Percentiles rank a stretch among this genome's conserved stretches.
Evolutionary conservation across 345 rosid genomes (phyloP).

Genomic region (Eutrema yunnanense): DNA sequence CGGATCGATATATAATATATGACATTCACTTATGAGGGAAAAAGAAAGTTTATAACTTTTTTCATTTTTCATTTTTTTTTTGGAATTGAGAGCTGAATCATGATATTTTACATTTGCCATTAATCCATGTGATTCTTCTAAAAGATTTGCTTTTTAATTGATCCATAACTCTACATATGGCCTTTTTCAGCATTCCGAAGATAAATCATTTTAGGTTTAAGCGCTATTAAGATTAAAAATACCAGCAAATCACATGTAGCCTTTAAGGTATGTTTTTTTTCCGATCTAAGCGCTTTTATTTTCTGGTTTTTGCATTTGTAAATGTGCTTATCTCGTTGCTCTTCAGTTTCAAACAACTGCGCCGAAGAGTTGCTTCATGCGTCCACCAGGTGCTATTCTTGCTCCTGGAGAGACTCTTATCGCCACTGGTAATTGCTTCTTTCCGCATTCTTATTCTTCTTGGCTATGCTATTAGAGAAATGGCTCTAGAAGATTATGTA

Average conservation of each 20-base stretch:
- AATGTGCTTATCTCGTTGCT: neutral
- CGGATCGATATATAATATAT: too few relatives aligned
- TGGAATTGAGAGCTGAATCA: too few relatives aligned
- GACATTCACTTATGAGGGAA: too few relatives aligned
- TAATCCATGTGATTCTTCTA: neutral
- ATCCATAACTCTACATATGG: neutral
- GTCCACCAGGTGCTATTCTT: constrained; percentile 96
- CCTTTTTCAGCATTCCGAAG: neutral
- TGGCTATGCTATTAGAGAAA: neutral
- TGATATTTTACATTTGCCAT: neutral
- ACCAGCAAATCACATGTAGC: constrained; percentile 90
- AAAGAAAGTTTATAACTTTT: too few relatives aligned
- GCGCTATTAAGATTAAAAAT: constrained; percentile 91
- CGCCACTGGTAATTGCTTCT: constrained; percentile 63
- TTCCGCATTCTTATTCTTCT: neutral
- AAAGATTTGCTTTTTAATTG: neutral
- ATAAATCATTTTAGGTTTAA: neutral
- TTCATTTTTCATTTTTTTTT: too few relatives aligned
- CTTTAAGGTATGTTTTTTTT: constrained; percentile 55
- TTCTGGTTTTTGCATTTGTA: neutral
- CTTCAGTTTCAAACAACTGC: constrained; percentile 95
- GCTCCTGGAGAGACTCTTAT: constrained; percentile 84
- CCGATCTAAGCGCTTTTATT: neutral
- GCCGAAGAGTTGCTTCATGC: constrained; percentile 99
- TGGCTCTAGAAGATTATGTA: neutral